These are phyloP conservation scores for Dictyostelium brefeldianum DNA, from an alignment of 78 protist genomes.

Conservation along the genomic window DNA sequence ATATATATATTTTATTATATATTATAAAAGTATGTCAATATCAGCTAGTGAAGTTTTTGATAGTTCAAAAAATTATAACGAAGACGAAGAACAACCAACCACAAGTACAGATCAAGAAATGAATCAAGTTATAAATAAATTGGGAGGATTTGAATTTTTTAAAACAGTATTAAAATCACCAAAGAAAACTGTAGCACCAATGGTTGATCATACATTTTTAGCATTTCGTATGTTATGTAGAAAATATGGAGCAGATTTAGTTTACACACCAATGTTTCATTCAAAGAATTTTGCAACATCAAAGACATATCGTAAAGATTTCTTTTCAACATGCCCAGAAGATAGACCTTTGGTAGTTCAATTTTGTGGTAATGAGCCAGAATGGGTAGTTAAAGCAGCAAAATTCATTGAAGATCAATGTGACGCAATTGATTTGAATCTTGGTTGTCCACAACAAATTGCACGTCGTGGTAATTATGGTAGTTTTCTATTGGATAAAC, in stretches of 20 bases:
- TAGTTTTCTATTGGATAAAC: slow-evolving; percentile 76
- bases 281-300: slow-evolving; percentile 59
- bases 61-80: not conserved
- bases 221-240: slow-evolving; percentile 86
- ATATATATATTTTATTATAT: not conserved
- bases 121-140: slow-evolving; percentile 28
- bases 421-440: slow-evolving; percentile 83
- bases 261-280: slow-evolving; percentile 92
- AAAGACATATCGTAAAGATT: slow-evolving; percentile 57
- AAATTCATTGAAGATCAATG: slow-evolving; percentile 71
- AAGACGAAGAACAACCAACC: not conserved
- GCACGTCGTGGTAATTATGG: slow-evolving; percentile 86
- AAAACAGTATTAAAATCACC: slow-evolving; percentile 67
- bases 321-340: slow-evolving; percentile 75
- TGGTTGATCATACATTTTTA: slow-evolving; percentile 86
- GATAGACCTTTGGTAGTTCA: slow-evolving; percentile 89
- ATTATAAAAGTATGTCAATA: not conserved
- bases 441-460: slow-evolving; percentile 88
- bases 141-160: slow-evolving; percentile 78
- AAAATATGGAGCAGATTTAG: slow-evolving; percentile 83
- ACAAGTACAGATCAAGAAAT: not conserved
- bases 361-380: slow-evolving; percentile 91
- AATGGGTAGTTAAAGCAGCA: slow-evolving; percentile 85
- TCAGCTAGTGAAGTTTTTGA: slow-evolving; percentile 7
- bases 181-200: slow-evolving; percentile 74